Evolutionary conservation across 495 filamentous ascomycete genomes (phyloP), one percentile per base, ranked within the genome.

Genomic region (Daldinia decipiens): DNA sequence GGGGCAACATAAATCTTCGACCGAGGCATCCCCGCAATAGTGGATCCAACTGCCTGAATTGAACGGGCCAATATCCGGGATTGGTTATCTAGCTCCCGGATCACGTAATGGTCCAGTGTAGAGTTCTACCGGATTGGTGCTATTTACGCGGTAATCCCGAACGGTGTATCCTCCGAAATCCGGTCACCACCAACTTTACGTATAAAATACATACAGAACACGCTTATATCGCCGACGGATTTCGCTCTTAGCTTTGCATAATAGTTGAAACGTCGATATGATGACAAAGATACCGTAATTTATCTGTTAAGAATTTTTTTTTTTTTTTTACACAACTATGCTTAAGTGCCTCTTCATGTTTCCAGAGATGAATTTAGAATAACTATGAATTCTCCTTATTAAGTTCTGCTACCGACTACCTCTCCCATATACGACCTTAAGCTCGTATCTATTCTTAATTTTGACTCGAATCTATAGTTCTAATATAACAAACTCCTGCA

Each of bases 1-100:
- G 43, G 43, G 19, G 26, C 27, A 50, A 15, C 27, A 24, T 29
- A 15, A 21, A 6, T 9, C 45, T 53, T 17, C 26, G n/a, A 52
- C 55, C 54, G 43, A 59, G 39, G 56, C 4, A 40, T n/a, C 34
- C 54, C 55, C 63, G 43, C 53, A 34, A 65, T 57, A 59, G 34
- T 52, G 63, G 57, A 29, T 36, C 57, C 15, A 59, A 9, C 12
- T 47, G 13, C 47, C 12, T 29, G 17, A 31, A 59, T 59, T 12
- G 34, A 58, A 34, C 31, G 57, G 36, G n/a, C 32, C n/a, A 59
- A 59, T n/a, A 45, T 17, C 57, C 57, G 63, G 45, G 40, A 29
- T 24, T 34, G n/a, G 5, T 40, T 40, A 24, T 32, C 38, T 43
- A 24, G 13, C 32, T 32, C 29, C 63, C 54, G 54, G 54, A 45